Evolutionary conservation across 2,329 filamentous ascomycete genomes (phyloP), one percentile per base, ranked within the genome.

Genomic region (Rhinocladiella similis): DNA sequence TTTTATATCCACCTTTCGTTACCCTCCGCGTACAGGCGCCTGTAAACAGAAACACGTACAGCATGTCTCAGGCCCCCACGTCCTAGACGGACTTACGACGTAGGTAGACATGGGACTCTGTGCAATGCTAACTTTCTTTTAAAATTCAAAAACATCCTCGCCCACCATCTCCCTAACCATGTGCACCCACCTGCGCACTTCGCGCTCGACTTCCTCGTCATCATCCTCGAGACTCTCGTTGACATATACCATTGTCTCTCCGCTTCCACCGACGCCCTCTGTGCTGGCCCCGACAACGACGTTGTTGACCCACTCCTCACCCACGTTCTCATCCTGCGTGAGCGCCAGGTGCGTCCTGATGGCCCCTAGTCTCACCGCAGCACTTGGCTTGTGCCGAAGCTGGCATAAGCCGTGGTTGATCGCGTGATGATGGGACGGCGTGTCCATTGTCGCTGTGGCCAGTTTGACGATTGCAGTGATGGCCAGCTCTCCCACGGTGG

Each of bases 221-320:
- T 97, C 94, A 70, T 99, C 94, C 70, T 99, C 94, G 75, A 96
- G 88, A 68, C 96, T 73, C 77, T 99, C 94, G 68, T 90, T 95
- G 66, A 99, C 96, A 63, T 93, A 90, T 18, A 95, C 93, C 70
- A 99, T 76, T 88, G 97, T 97, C 81, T 99, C 94, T 22, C 65
- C 63, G 14, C 46, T 38, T 1, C 60, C 61, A 10, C 63, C 64
- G 19, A 61, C 64, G 22, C 57, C 60, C 10, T 47, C 61, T 3
- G 53, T 47, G 25, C 29, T 56, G 2, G 54, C 57, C 9, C 61
- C 63, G 9, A 59, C 39, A 6, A 66, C 60, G 5, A 60, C 54
- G 41, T 64, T 65, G 1, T 86, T 83, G 57, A 99, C 75, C 94
- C 94, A 99, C 69, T 99, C 94, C 71, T 97, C 92, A 57, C 92